These are phyloP conservation scores for Yamadazyma sp. DNA, from an alignment of 1,139 yeast genomes.

Conservation along the genomic window DNA sequence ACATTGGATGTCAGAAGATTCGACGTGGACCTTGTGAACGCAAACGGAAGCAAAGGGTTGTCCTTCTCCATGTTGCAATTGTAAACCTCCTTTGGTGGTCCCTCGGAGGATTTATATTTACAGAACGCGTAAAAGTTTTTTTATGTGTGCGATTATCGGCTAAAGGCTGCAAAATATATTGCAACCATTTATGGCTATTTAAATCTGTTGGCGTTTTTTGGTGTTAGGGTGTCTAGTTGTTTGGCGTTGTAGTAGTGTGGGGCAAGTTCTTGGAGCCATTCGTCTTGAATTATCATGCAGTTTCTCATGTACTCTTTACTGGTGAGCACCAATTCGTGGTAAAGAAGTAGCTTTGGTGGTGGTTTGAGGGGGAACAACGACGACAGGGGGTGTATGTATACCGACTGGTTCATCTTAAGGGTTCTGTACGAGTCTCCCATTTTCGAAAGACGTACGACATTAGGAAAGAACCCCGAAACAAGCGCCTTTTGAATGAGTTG, in stretches of 20 bases:
- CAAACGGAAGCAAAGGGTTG: constrained; percentile 45
- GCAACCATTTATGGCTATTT: constrained; percentile 4
- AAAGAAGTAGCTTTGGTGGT: constrained; percentile 69
- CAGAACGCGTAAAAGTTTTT: constrained; percentile 5
- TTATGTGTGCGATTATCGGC: constrained; percentile 1
- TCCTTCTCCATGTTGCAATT: constrained; percentile 31
- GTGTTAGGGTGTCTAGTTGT: constrained; percentile 17
- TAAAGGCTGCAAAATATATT: constrained; percentile 3
- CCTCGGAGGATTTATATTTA: neutral
- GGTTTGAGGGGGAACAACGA: constrained; percentile 60
- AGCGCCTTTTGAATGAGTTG: constrained; percentile 63
- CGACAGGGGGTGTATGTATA: constrained; percentile 83
- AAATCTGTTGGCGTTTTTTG: constrained; percentile 5
- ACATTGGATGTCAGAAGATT: constrained; percentile 24
- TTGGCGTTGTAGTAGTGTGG: constrained; percentile 24
- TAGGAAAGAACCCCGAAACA: constrained; percentile 80
- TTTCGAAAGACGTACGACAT: constrained; percentile 67
- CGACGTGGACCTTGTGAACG: constrained; percentile 27
- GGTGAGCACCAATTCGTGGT: constrained; percentile 84
- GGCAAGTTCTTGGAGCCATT: constrained; percentile 28
- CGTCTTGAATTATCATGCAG: constrained; percentile 69
- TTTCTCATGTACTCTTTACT: constrained; percentile 88
- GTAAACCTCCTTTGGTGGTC: too few species aligned
- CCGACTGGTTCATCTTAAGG: constrained; percentile 61
- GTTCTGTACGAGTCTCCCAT: constrained; percentile 73